Conservation (phyloP, 306 rosid species). For the Quercus robur region DNA sequence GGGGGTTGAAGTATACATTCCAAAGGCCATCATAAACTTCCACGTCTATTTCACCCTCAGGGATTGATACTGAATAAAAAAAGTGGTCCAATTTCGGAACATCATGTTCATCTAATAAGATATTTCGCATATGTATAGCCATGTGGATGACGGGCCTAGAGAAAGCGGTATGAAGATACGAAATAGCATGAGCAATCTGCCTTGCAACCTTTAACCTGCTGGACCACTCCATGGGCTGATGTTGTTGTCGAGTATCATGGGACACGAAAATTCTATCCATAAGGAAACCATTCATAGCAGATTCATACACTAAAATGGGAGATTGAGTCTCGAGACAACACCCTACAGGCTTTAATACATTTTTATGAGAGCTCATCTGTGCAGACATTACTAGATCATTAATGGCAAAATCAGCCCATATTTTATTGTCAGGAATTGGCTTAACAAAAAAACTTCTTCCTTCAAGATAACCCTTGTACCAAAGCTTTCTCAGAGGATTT, state of each 20-base stretch:
- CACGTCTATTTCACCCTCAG: not conserved
- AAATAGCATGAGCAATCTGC: not conserved
- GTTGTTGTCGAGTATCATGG: not conserved
- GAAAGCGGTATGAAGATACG: not conserved
- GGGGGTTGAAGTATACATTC: too few species aligned
- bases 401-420: not conserved
- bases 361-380: not conserved
- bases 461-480: not conserved
- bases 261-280: not conserved
- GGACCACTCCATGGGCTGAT: not conserved
- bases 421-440: not conserved
- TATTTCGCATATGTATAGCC: not conserved
- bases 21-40: not conserved
- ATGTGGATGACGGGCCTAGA: not conserved
- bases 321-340: not conserved
- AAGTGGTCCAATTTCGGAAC: not conserved
- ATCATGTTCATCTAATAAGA: constrained; percentile 1
- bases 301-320: not conserved
- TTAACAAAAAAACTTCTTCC: not conserved
- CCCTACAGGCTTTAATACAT: not conserved
- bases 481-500: not conserved
- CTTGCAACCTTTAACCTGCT: not conserved
- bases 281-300: not conserved
- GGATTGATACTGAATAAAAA: constrained; percentile 6
- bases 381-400: not conserved